These are phyloP conservation scores for Paracoccidioides lutzii DNA, from an alignment of 2,329 filamentous ascomycete genomes.

Conservation along the genomic window DNA sequence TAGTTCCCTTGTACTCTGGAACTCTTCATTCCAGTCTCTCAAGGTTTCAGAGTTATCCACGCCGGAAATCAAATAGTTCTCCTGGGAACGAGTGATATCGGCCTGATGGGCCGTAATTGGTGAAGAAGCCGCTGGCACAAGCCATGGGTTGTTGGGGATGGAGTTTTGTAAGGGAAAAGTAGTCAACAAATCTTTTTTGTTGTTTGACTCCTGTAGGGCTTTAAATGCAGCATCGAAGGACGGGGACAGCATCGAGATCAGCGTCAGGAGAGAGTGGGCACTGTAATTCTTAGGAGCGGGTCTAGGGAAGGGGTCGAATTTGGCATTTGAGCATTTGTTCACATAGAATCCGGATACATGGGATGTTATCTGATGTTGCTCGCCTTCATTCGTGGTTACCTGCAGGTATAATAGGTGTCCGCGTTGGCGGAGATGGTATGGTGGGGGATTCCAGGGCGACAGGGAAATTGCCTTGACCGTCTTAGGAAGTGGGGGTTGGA, in stretches of 20 bases:
- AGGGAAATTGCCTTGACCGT: conserved; percentile 80
- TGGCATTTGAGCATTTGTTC: conserved; percentile 89
- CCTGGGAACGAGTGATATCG: conserved; percentile 81
- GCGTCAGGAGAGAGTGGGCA: conserved; percentile 72
- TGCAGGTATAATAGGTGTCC: conserved; percentile 87
- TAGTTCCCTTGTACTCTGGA: conserved; percentile 89
- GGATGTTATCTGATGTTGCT: conserved; percentile 85
- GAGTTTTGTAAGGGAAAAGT: conserved; percentile 95
- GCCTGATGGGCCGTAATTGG: conserved; percentile 57
- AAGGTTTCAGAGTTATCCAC: conserved; percentile 89
- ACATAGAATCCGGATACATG: conserved; percentile 94
- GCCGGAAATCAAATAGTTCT: conserved; percentile 79
- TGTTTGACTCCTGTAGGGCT: conserved; percentile 71
- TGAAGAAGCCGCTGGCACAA: conserved; percentile 56
- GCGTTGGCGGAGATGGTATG: conserved; percentile 77
- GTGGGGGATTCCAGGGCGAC: conserved; percentile 93
- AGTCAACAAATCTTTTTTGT: conserved; percentile 71
- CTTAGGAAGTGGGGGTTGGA: conserved; percentile 60
- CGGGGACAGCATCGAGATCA: conserved; percentile 67
- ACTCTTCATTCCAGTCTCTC: conserved; percentile 97
- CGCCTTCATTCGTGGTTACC: conserved; percentile 82
- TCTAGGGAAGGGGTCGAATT: conserved; percentile 82
- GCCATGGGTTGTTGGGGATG: conserved; percentile 83
- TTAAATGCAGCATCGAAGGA: conserved; percentile 68
- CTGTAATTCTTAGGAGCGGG: conserved; percentile 62